Conservation (phyloP, 164 flowering plant genomes). For the grape (Vitis vinifera) region DNA sequence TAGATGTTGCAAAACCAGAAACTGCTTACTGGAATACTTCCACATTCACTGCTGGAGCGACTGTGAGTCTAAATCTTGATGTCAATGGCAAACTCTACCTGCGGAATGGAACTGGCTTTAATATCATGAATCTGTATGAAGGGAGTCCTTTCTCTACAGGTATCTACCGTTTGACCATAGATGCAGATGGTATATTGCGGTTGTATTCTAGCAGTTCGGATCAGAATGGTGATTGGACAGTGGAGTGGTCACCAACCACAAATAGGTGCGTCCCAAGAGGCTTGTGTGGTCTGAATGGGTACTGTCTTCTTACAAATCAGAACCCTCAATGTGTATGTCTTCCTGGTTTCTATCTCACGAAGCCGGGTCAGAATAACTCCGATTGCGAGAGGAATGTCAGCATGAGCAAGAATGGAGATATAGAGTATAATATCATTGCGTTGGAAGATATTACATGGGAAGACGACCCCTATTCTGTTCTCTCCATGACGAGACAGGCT, state of each 20-base stretch:
- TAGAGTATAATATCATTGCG: neutral
- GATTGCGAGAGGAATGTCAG: slow-evolving; percentile 10
- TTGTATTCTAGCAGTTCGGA: slow-evolving; percentile 4
- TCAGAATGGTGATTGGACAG: neutral
- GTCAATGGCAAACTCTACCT: slow-evolving; percentile 9
- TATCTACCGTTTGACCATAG: slow-evolving; percentile 15
- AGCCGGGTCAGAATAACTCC: neutral
- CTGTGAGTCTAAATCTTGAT: slow-evolving; percentile 15
- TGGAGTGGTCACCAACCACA: neutral
- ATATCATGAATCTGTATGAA: neutral
- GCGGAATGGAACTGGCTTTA: slow-evolving; percentile 1
- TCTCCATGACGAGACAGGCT: too few species aligned
- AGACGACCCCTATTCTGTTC: too few species aligned
- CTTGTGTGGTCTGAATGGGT: slow-evolving; percentile 13
- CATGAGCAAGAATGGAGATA: neutral
- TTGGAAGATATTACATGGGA: neutral
- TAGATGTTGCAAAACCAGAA: too few species aligned
- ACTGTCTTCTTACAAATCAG: slow-evolving; percentile 5
- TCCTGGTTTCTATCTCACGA: slow-evolving; percentile 14
- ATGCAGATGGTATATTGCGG: slow-evolving; percentile 14
- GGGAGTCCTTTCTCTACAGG: neutral
- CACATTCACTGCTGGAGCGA: neutral
- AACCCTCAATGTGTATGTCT: slow-evolving; percentile 6
- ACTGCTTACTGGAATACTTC: slow-evolving; percentile 14
- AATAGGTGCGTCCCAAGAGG: slow-evolving; percentile 13